These are phyloP conservation scores for Viridothelium virens DNA, from an alignment of 495 filamentous ascomycete species.

Conservation along the genomic window DNA sequence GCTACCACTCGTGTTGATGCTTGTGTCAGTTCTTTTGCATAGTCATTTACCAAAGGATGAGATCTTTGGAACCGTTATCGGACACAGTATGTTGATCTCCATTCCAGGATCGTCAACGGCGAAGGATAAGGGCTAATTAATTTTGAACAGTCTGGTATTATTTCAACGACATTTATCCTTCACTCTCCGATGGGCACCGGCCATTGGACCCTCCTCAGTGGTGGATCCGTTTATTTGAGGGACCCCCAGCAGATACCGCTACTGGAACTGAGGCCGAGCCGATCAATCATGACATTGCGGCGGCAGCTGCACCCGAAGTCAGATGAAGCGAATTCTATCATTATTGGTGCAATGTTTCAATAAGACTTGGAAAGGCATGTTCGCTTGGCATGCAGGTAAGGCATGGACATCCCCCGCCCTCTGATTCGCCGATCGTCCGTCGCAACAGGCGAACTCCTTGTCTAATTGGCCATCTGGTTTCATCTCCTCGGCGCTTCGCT, in stretches of 20 bases:
- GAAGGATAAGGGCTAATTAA: constrained; percentile 15
- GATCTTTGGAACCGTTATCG: constrained; percentile 84
- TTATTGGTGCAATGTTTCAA: not conserved
- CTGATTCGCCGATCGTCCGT: not conserved
- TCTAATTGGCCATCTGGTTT: not conserved
- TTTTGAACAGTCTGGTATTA: constrained; percentile 74
- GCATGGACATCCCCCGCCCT: not conserved
- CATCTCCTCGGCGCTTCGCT: not conserved
- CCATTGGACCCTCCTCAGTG: constrained; percentile 85
- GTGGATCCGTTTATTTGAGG: constrained; percentile 83
- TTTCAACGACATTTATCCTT: constrained; percentile 92
- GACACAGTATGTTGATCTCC: constrained; percentile 51
- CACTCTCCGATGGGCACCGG: constrained; percentile 72
- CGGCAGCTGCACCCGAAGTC: constrained; percentile 24
- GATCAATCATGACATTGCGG: constrained; percentile 21
- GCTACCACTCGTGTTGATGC: constrained; percentile 93
- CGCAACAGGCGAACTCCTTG: not conserved
- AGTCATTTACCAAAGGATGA: constrained; percentile 88
- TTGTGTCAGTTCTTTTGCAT: constrained; percentile 77
- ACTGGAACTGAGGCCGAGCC: constrained; percentile 23
- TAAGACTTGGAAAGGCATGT: not conserved
- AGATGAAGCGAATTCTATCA: constrained; percentile 12
- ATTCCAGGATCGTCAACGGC: not conserved
- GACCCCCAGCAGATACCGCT: constrained; percentile 25
- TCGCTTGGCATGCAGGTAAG: not conserved